phyloP scores from a whole-genome alignment of 169 alveolate genomes.

The Plasmodium gallinaceum region DNA sequence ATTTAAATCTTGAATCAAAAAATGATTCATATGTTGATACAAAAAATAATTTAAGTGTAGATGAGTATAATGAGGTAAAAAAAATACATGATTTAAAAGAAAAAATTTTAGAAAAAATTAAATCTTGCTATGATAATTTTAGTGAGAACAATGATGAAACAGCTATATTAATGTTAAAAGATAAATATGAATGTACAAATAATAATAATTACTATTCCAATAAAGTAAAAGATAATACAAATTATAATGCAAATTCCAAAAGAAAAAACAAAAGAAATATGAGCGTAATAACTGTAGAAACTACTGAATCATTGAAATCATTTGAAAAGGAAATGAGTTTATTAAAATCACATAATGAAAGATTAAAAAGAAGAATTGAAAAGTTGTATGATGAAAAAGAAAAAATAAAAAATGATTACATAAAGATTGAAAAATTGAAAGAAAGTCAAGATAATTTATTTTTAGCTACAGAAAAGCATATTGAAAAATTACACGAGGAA shows the following conservation, averaged over 20 bases:
- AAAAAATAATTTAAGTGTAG: slow-evolving; percentile 14
- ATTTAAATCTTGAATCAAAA: background rate
- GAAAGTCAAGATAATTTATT: slow-evolving; percentile 55
- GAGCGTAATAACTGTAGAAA: slow-evolving; percentile 40
- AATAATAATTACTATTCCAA: background rate
- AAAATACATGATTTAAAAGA: slow-evolving; percentile 47
- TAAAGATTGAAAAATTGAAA: slow-evolving; percentile 64
- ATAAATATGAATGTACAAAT: slow-evolving; percentile 13
- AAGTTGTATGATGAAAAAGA: slow-evolving; percentile 50
- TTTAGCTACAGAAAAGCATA: slow-evolving; percentile 66
- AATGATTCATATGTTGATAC: background rate
- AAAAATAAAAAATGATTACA: slow-evolving; percentile 40
- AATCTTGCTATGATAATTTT: slow-evolving; percentile 47
- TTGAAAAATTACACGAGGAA: slow-evolving; percentile 47
- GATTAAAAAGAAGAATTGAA: slow-evolving; percentile 72
- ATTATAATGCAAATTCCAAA: background rate
- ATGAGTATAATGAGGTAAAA: slow-evolving; percentile 49
- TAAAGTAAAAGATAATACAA: background rate
- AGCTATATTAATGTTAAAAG: slow-evolving; percentile 57
- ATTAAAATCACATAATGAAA: slow-evolving; percentile 64
- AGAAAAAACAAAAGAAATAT: slow-evolving; percentile 2
- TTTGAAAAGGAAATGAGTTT: slow-evolving; percentile 44
- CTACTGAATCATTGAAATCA: slow-evolving; percentile 45
- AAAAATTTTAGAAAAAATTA: slow-evolving; percentile 72
- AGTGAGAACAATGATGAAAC: slow-evolving; percentile 12